A percentile compares a stretch with the other conserved stretches of the same genome.
Conservation (phyloP, 768 basidiomycete species). For the Lanmaoa pseudosensibilis region DNA sequence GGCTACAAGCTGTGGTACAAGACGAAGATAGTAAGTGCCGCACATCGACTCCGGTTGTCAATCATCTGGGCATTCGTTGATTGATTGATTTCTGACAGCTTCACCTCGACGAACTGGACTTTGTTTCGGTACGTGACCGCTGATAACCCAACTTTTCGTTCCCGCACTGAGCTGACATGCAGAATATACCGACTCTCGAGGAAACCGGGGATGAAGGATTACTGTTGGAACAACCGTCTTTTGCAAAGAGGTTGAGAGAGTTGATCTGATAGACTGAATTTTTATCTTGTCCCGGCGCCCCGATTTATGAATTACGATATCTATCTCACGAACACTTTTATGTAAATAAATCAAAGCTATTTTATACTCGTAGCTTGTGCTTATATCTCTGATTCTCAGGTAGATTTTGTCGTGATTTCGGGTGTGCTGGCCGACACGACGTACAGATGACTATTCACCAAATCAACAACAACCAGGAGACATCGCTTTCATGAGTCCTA, state of each 20-base stretch:
- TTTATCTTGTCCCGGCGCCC: background rate
- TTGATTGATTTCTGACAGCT: background rate
- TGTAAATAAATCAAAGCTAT: too few species aligned
- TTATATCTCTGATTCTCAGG: too few species aligned
- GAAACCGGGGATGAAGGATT: conserved; percentile 54
- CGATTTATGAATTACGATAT: background rate
- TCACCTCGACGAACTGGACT: conserved; percentile 57
- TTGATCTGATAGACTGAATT: conserved; percentile 5
- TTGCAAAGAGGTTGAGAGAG: background rate
- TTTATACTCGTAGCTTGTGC: too few species aligned
- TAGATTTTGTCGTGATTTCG: too few species aligned
- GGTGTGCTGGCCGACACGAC: too few species aligned
- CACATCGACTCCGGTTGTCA: background rate
- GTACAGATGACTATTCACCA: too few species aligned
- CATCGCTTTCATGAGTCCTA: too few species aligned
- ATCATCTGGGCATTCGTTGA: background rate
- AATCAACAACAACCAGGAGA: too few species aligned
- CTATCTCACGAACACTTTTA: background rate
- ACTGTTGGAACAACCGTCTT: conserved; percentile 9
- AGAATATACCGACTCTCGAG: conserved; percentile 69
- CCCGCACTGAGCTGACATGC: background rate
- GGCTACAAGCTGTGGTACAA: conserved; percentile 41
- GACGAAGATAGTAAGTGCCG: conserved; percentile 21
- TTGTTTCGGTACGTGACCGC: conserved; percentile 52
- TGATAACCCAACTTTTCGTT: background rate